Conservation (phyloP, 257 asterid species). For the Striga asiatica region DNA sequence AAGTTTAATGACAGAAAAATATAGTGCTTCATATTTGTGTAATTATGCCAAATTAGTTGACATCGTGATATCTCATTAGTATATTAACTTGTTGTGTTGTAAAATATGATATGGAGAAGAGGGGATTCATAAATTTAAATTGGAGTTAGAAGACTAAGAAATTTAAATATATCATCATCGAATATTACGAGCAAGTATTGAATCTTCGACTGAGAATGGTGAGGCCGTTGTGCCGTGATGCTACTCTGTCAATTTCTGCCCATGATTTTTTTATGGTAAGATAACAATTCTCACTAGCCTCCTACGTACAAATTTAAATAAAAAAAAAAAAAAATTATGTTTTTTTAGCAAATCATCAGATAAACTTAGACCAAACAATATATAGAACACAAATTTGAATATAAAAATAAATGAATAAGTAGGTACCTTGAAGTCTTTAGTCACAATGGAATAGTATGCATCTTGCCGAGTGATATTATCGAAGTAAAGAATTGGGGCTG, state of each 20-base stretch:
- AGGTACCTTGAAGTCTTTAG: conserved; percentile 50
- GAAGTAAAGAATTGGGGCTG: conserved; percentile 78
- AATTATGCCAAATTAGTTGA: too few species aligned
- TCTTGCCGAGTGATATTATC: conserved; percentile 54
- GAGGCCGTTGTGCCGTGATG: conserved; percentile 42
- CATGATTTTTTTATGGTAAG: conserved; percentile 47
- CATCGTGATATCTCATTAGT: too few species aligned
- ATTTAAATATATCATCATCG: background rate
- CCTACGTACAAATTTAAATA: conserved; percentile 22
- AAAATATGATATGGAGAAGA: too few species aligned
- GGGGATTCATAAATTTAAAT: too few species aligned
- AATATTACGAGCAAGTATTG: conserved; percentile 56
- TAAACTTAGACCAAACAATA: too few species aligned
- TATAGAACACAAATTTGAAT: background rate
- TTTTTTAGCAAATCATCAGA: background rate
- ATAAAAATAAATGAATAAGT: background rate
- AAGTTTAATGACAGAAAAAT: too few species aligned
- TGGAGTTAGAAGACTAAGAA: too few species aligned
- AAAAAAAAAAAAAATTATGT: background rate
- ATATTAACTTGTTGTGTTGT: too few species aligned
- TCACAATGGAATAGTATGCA: conserved; percentile 42
- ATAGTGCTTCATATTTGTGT: too few species aligned
- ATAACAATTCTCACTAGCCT: conserved; percentile 40
- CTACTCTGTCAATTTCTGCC: conserved; percentile 49
- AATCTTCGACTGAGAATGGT: conserved; percentile 35